Percentiles rank a stretch among this genome's conserved stretches.
Conservation (phyloP, 1,284 basidiomycete species). For the Apiotrichum laibachii region DNA sequence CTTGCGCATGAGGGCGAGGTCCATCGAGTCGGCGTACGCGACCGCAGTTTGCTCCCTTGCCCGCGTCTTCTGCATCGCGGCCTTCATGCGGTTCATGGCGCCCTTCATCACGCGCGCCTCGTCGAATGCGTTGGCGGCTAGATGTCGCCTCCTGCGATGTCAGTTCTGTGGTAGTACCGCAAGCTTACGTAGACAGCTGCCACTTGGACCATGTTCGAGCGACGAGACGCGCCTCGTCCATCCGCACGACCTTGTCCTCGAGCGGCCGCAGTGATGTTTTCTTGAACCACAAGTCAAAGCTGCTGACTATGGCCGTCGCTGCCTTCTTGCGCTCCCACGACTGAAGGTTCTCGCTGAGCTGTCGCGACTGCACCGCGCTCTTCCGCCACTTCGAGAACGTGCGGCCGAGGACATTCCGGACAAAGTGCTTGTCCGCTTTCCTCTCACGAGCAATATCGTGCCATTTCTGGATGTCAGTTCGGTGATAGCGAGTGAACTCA, state of each 20-base stretch:
- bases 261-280: conserved; percentile 12
- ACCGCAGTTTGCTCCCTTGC: conserved; percentile 4
- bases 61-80: conserved; percentile 3
- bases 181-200: conserved; percentile 23
- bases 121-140: conserved; percentile 10
- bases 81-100: conserved; percentile 19
- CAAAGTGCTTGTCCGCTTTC: conserved; percentile 20
- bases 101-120: conserved; percentile 10
- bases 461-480: conserved; percentile 17
- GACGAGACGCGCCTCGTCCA: conserved; percentile 12
- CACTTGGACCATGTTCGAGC: conserved; percentile 27
- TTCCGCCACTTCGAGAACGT: conserved; percentile 12
- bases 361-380: conserved; percentile 7
- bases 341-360: conserved; percentile 2
- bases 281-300: conserved; percentile 24
- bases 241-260: conserved; percentile 12
- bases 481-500: too few relatives aligned
- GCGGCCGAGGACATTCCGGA: conserved; percentile 1
- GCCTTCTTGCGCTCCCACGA: conserved; percentile 9
- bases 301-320: background rate
- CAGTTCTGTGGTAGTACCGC: background rate
- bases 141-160: conserved; percentile 4
- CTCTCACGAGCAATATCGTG: conserved; percentile 10
- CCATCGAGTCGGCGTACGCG: conserved; percentile 7
- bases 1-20: conserved; percentile 15